Conservation (phyloP, 1,139 yeast genomes). For the Suzukiozyma palmioleophila region DNA sequence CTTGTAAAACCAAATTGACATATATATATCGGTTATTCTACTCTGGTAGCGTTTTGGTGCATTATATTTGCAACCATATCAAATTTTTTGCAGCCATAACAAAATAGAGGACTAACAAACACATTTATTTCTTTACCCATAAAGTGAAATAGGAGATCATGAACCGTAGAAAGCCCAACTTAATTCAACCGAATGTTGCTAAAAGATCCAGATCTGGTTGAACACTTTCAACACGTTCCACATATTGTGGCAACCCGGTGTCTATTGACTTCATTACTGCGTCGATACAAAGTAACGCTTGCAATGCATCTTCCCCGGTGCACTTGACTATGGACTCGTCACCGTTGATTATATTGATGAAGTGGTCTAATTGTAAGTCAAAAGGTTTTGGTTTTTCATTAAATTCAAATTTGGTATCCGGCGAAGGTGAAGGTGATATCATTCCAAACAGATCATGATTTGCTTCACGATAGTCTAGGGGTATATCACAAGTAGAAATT, state of each 20-base stretch:
- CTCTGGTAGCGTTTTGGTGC: too few relatives aligned
- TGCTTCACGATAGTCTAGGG: constrained; percentile 8
- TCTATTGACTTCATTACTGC: constrained; percentile 34
- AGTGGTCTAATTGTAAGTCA: constrained; percentile 32
- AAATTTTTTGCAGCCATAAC: neutral
- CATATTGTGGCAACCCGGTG: constrained; percentile 33
- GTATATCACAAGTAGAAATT: constrained; percentile 20
- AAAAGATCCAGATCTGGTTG: constrained; percentile 2
- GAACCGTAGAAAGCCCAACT: too few relatives aligned
- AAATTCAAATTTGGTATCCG: constrained; percentile 10
- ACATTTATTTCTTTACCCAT: too few relatives aligned
- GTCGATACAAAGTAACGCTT: constrained; percentile 37
- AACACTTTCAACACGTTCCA: constrained; percentile 13
- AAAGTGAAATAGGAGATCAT: too few relatives aligned
- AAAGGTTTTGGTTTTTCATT: constrained; percentile 26
- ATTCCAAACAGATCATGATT: constrained; percentile 10
- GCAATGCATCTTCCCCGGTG: constrained; percentile 38
- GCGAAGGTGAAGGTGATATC: constrained; percentile 25
- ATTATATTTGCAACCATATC: too few relatives aligned
- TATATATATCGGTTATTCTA: too few relatives aligned
- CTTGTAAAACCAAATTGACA: too few relatives aligned
- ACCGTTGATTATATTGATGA: constrained; percentile 28
- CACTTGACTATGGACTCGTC: constrained; percentile 29
- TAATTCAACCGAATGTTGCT: neutral
- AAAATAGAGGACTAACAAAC: neutral